phyloP scores from a whole-genome alignment of 164 flowering plant genomes.

The Litsea cubeba region DNA sequence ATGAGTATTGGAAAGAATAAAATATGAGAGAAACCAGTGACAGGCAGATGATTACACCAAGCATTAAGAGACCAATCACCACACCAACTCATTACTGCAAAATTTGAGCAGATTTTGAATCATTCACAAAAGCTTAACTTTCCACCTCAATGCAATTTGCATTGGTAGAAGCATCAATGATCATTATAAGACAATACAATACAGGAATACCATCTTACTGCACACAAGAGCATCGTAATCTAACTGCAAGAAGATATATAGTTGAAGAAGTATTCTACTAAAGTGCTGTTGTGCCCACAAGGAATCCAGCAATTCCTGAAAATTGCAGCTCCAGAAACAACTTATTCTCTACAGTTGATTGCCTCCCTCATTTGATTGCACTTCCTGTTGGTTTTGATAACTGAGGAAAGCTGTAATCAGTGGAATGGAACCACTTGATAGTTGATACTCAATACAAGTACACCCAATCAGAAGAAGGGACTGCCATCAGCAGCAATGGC shows the following conservation, averaged over 20 bases:
- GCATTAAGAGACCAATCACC: not conserved
- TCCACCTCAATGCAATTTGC: not conserved
- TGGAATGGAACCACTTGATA: not conserved
- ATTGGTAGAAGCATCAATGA: not conserved
- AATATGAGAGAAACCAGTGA: too few relatives aligned
- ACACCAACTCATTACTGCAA: not conserved
- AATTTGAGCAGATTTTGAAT: not conserved
- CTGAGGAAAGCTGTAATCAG: not conserved
- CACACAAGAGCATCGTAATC: not conserved
- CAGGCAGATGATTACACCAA: too few relatives aligned
- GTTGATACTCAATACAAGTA: not conserved
- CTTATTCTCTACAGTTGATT: not conserved
- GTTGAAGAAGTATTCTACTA: not conserved
- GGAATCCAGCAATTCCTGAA: constrained; percentile 1
- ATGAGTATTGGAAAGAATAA: too few relatives aligned
- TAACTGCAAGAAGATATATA: not conserved
- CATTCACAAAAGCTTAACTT: not conserved
- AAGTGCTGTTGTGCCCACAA: not conserved
- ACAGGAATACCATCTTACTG: not conserved
- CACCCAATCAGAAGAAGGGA: not conserved
- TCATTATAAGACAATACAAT: not conserved
- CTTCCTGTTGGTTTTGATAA: not conserved
- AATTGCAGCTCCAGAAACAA: not conserved
- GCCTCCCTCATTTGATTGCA: not conserved
- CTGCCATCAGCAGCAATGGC: not conserved